Percentiles rank a stretch among this genome's conserved stretches.
phyloP scores from a whole-genome alignment of 495 filamentous ascomycete genomes.

The Thermochaetoides thermophila region DNA sequence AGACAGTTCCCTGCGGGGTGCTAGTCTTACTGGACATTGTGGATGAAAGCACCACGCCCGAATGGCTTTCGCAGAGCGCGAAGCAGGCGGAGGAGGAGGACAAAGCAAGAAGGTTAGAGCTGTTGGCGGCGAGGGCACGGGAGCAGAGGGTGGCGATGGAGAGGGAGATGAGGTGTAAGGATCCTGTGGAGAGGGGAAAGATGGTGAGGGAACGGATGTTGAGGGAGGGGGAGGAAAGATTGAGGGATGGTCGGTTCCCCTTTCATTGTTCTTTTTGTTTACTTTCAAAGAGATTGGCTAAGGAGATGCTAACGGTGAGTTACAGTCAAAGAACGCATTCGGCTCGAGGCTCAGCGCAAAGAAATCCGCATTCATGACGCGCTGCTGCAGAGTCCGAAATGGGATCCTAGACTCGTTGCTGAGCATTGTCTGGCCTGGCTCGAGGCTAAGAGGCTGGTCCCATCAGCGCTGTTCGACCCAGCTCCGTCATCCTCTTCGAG shows the following conservation, averaged over 20 bases:
- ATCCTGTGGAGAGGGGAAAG: constrained; percentile 29
- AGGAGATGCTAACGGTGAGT: no score
- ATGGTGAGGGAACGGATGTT: constrained; percentile 21
- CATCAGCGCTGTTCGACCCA: not conserved
- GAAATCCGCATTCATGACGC: constrained; percentile 37
- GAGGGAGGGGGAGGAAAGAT: constrained; percentile 22
- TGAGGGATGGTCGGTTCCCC: constrained; percentile 26
- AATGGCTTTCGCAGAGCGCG: constrained; percentile 37
- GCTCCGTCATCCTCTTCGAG: no score
- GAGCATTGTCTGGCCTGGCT: constrained; percentile 35
- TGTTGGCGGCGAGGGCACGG: constrained; percentile 18
- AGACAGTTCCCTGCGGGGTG: constrained; percentile 47
- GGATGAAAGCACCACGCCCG: constrained; percentile 36
- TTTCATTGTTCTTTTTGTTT: not conserved
- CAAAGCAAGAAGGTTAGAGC: constrained; percentile 13
- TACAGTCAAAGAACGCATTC: constrained; percentile 24
- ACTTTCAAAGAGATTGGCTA: no score
- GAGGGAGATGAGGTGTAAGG: constrained; percentile 32
- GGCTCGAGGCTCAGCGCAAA: constrained; percentile 23
- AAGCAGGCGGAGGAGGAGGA: constrained; percentile 16
- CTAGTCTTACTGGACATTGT: constrained; percentile 40
- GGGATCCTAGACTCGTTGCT: constrained; percentile 37
- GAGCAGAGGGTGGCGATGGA: constrained; percentile 28
- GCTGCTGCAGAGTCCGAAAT: constrained; percentile 39
- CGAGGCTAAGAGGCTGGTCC: constrained; percentile 15